Base-by-base conservation (phyloP, 192 early-diverging fungal genomes). In the Mortierella alpina region DNA sequence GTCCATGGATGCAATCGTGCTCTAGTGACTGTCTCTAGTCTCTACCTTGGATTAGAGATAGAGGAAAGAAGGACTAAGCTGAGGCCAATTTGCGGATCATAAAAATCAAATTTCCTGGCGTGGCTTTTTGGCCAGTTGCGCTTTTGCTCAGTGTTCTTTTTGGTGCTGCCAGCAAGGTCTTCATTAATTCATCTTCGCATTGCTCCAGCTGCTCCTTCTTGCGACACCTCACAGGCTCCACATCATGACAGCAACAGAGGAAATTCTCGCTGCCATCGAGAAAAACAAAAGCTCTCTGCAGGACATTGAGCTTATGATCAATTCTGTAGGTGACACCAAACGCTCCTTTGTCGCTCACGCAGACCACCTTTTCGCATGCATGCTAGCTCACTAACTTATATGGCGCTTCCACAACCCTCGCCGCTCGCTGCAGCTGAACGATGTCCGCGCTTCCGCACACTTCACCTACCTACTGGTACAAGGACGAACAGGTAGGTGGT, bases 301-400 rank as follows among this genome's bases (percentile, higher is more conserved):
- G 52, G 77, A 80, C 47, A 59, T 80, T 52, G 77, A 80, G n/a
- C 70, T 61, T 42, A 80, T 80, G 77, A 80, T 80, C 48, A 80
- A 59, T 48, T 80, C 77, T 31, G 77, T 80, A 78, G 11, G 7
- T 47, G n/a, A 31, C 39, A 5, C 8, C 14, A 47, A 44, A 56
- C 6, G 18, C 6, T 2, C 18, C 9, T 10, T 45, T n/a, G 60
- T 22, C 22, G 8, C 49, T 48, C 31, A 59, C 9, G 56, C 40
- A 22, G 2, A 7, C 31, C 31, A 31, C 31, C 31, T 31, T 31
- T 31, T 1, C 31, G 31, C 31, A 31, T 31, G 31, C 31, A 31
- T 31, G 31, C 3, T 31, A 31, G 31, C 31, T 31, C 31, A 31
- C 31, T 31, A 31, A 31, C 31, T 31, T 31, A 31, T 3, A 31